phyloP scores from a whole-genome alignment of 495 filamentous ascomycete genomes.

The Oleoguttula mirabilis region DNA sequence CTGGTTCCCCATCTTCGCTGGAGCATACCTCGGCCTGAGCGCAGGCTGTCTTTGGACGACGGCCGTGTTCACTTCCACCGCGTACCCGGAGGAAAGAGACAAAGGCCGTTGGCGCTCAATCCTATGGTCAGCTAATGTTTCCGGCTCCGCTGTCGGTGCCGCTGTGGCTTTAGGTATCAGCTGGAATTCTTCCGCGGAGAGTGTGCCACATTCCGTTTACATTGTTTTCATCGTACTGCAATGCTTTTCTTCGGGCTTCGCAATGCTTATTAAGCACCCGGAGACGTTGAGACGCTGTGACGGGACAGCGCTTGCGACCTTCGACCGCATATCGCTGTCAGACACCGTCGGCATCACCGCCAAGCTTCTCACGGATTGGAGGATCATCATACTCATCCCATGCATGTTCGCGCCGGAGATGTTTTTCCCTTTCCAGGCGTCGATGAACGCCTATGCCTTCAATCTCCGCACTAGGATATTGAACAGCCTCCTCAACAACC shows the following conservation, averaged over 20 bases:
- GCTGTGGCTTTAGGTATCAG: slow-evolving; percentile 6
- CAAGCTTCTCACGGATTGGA: slow-evolving; percentile 1
- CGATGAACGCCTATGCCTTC: slow-evolving; percentile 11
- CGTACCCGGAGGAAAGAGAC: slow-evolving; percentile 6
- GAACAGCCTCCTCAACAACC: slow-evolving; percentile 9
- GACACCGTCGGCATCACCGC: slow-evolving; percentile 2
- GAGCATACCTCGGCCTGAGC: slow-evolving; percentile 2
- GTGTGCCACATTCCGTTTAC: slow-evolving; percentile 5
- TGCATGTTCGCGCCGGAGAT: slow-evolving; percentile 7
- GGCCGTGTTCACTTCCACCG: slow-evolving; percentile 2
- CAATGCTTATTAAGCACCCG: not conserved
- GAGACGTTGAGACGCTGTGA: slow-evolving; percentile 1
- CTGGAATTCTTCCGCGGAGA: slow-evolving; percentile 2
- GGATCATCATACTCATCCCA: slow-evolving; percentile 7
- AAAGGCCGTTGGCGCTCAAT: slow-evolving; percentile 9
- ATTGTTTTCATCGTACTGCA: slow-evolving; percentile 5
- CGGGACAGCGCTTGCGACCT: slow-evolving; percentile 2
- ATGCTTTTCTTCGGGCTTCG: slow-evolving; percentile 4
- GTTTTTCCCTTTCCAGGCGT: slow-evolving; percentile 9
- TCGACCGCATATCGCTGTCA: not conserved
- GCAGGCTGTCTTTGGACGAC: slow-evolving; percentile 8
- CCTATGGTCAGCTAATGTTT: not conserved
- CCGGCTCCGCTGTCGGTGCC: slow-evolving; percentile 2
- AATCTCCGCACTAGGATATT: slow-evolving; percentile 9
- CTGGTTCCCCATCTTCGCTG: slow-evolving; percentile 5